phyloP scores from a whole-genome alignment of 768 basidiomycete species.

The Kwoniella sp. region DNA sequence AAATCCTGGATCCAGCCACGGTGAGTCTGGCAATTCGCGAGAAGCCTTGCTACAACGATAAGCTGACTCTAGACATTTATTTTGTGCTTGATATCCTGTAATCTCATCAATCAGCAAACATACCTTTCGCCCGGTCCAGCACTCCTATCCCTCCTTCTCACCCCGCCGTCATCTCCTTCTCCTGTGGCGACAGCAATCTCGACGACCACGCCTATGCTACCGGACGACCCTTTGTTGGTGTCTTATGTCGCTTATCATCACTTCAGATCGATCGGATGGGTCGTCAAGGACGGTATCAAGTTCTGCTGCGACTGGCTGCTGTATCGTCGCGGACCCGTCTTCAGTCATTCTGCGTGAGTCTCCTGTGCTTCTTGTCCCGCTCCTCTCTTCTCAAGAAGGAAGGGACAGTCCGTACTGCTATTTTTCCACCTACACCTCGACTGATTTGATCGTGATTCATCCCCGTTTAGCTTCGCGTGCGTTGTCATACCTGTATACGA shows the following conservation, averaged over 20 bases:
- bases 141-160: constrained; percentile 56
- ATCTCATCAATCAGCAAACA: constrained; percentile 59
- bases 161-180: constrained; percentile 52
- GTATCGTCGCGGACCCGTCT: constrained; percentile 92
- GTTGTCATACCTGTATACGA: constrained; percentile 90
- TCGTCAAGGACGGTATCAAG: constrained; percentile 92
- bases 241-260: constrained; percentile 91
- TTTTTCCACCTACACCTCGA: neutral
- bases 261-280: constrained; percentile 94
- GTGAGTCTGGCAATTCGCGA: constrained; percentile 59
- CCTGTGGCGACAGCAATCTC: constrained; percentile 54
- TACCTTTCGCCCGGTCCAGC: constrained; percentile 28
- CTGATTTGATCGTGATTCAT: neutral
- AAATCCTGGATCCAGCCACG: constrained; percentile 67
- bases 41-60: constrained; percentile 51
- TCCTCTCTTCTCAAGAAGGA: too few species aligned
- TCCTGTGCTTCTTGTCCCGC: too few species aligned
- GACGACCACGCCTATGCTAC: constrained; percentile 44
- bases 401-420: too few species aligned
- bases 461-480: constrained; percentile 73
- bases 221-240: constrained; percentile 91
- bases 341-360: constrained; percentile 89
- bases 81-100: too few species aligned
- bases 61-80: too few species aligned
- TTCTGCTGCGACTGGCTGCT: constrained; percentile 94